A percentile compares a stretch with the other conserved stretches of the same genome.
These are phyloP conservation scores for Microdochium paspali DNA, from an alignment of 2,329 filamentous ascomycete species.

Conservation along the genomic window DNA sequence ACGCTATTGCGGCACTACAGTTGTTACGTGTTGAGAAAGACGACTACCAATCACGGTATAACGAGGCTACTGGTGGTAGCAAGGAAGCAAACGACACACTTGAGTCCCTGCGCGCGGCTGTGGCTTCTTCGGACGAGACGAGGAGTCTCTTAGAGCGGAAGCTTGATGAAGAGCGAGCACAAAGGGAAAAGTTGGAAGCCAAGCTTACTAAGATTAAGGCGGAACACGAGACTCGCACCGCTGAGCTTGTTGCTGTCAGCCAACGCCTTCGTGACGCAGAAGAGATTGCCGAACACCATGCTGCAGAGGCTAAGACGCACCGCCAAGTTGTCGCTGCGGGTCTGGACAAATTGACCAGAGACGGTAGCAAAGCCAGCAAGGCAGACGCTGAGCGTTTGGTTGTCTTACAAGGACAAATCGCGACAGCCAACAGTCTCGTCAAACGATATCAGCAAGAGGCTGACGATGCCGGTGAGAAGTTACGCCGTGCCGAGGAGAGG, in stretches of 20 bases:
- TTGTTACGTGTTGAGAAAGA: conserved; percentile 80
- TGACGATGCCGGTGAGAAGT: conserved; percentile 75
- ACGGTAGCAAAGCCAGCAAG: conserved; percentile 34
- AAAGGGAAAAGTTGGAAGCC: conserved; percentile 64
- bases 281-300: conserved; percentile 78
- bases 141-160: conserved; percentile 68
- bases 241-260: conserved; percentile 66
- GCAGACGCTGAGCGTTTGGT: conserved; percentile 56
- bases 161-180: conserved; percentile 71
- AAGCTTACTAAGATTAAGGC: conserved; percentile 68
- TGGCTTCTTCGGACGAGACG: conserved; percentile 71
- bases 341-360: conserved; percentile 61
- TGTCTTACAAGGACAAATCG: conserved; percentile 72
- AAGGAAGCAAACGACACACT: conserved; percentile 65
- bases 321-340: conserved; percentile 74
- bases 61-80: conserved; percentile 56
- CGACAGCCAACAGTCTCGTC: conserved; percentile 68
- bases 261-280: conserved; percentile 77
- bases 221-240: conserved; percentile 72
- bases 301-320: conserved; percentile 78
- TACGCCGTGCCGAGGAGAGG: conserved; percentile 87
- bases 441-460: conserved; percentile 86
- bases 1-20: conserved; percentile 65
- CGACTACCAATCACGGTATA: conserved; percentile 60
- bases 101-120: conserved; percentile 64